Evolutionary conservation across 345 rosid genomes (phyloP), one percentile per base, ranked within the genome.

Genomic region (Rhizophora mangle): DNA sequence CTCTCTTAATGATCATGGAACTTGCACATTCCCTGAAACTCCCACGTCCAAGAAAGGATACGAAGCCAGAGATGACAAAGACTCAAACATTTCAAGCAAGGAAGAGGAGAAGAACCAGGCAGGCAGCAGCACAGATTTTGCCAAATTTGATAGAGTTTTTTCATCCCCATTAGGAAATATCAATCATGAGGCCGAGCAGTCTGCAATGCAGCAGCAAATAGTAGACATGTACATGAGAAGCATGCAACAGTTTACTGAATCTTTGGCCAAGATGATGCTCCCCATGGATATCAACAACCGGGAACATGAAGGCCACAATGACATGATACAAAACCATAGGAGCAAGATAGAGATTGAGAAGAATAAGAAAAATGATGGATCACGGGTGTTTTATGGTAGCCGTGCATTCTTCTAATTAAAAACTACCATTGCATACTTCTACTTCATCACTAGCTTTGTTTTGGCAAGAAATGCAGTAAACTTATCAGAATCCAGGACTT

Each of bases 211-310:
- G 81, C 87, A 89, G 79, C 93, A 89, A 68, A 95, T 89, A 71
- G 97, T 91, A 39, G 97, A 92, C 72, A 88, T 94, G 95, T 94
- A 94, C 83, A 94, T 94, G 97, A 94, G 90, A 64, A 94, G 97
- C 67, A 88, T 93, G 96, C 94, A 91, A 13, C 96, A 91, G 67
- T 91, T 89, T 26, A 89, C 96, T 0, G 98, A 94, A 63, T 91
- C 98, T 27, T 78, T 94, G 66, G 91, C 93, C 4, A 87, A 94
- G 43, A 91, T 94, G 97, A 91, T 91, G 82, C 95, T 94, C 20
- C 98, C 96, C 0, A 86, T 91, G 90, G 88, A 94, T 75, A 83
- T 86, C 7, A 90, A 81, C 74, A 88, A 83, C 31, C 82, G 74
- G 0, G 77, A 69, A 64, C 58, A 52, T 5, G 84, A 79, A 63